phyloP scores from a whole-genome alignment of 2,329 filamentous ascomycete species.

The Arthrinium puccinioides region DNA sequence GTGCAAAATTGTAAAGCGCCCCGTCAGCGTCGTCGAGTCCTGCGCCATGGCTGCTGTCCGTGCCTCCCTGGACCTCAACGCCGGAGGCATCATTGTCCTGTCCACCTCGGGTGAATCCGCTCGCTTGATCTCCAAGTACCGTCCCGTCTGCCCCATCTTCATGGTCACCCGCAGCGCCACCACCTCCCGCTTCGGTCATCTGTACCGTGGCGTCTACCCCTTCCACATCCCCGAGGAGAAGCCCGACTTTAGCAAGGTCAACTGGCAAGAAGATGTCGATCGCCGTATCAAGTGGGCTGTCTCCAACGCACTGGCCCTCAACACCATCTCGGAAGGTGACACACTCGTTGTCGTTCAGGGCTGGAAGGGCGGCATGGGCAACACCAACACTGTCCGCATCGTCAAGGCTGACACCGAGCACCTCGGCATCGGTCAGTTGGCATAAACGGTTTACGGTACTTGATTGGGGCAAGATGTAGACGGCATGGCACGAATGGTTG shows the following conservation, averaged over 20 bases:
- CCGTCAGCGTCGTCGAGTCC: slow-evolving; percentile 83
- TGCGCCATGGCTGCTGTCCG: slow-evolving; percentile 96
- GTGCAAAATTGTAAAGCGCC: slow-evolving; percentile 72
- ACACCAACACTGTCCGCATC: slow-evolving; percentile 74
- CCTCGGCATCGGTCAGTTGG: slow-evolving; percentile 45
- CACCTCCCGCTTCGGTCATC: slow-evolving; percentile 82
- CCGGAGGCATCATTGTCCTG: slow-evolving; percentile 90
- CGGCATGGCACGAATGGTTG: no score
- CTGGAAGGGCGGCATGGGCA: slow-evolving; percentile 86
- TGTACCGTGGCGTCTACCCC: slow-evolving; percentile 97
- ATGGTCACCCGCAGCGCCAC: slow-evolving; percentile 89
- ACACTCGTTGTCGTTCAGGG: slow-evolving; percentile 79
- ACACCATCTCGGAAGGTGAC: slow-evolving; percentile 65
- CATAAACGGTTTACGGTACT: slow-evolving; percentile 15
- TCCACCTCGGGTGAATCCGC: slow-evolving; percentile 95
- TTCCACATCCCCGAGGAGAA: slow-evolving; percentile 91
- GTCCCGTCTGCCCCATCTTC: slow-evolving; percentile 97
- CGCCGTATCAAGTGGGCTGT: slow-evolving; percentile 97
- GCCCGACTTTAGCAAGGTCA: slow-evolving; percentile 85
- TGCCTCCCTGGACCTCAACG: slow-evolving; percentile 91
- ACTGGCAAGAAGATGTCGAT: slow-evolving; percentile 99
- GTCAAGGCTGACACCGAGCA: slow-evolving; percentile 54
- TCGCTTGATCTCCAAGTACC: slow-evolving; percentile 94
- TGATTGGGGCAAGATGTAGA: no score
- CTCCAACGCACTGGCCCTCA: slow-evolving; percentile 74